phyloP scores from a whole-genome alignment of 108 stramenopile species.

The Cylindrotheca fusiformis region DNA sequence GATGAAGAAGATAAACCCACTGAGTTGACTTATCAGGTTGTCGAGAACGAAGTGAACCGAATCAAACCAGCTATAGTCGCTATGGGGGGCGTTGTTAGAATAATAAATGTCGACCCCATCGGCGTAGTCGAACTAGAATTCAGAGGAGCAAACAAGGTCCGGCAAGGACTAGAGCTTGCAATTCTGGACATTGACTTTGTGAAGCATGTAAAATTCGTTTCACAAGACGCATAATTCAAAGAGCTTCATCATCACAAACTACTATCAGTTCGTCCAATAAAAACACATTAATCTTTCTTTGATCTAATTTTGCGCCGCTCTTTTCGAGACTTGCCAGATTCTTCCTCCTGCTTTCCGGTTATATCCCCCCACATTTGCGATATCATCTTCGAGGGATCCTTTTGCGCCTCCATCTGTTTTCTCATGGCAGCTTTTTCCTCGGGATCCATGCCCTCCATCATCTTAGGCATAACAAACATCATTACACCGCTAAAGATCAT shows the following conservation, averaged over 20 bases:
- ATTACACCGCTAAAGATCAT: slow-evolving; percentile 70
- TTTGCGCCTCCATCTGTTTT: slow-evolving; percentile 81
- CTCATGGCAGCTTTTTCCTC: slow-evolving; percentile 87
- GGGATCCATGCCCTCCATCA: slow-evolving; percentile 87
- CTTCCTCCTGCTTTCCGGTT: slow-evolving; percentile 44
- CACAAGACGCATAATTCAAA: not conserved
- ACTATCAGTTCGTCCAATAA: not conserved
- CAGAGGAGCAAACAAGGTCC: slow-evolving; percentile 69
- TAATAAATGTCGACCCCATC: slow-evolving; percentile 58
- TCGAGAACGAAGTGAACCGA: slow-evolving; percentile 67
- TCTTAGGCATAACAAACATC: slow-evolving; percentile 84
- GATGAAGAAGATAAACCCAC: slow-evolving; percentile 45
- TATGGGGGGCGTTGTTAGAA: slow-evolving; percentile 77
- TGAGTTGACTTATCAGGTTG: slow-evolving; percentile 54
- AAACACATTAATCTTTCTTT: slow-evolving; percentile 16
- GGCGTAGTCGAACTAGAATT: slow-evolving; percentile 79
- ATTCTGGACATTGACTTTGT: slow-evolving; percentile 76
- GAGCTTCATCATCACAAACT: not conserved
- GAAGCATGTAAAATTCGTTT: slow-evolving; percentile 71
- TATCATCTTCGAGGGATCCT: slow-evolving; percentile 87
- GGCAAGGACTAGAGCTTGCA: slow-evolving; percentile 79
- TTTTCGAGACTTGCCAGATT: slow-evolving; percentile 13
- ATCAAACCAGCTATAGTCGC: slow-evolving; percentile 72
- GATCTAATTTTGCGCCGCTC: slow-evolving; percentile 15
- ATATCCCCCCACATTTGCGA: slow-evolving; percentile 65